Conservation (phyloP, 345 rosid genomes). For the Gossypium ekmanianum region DNA sequence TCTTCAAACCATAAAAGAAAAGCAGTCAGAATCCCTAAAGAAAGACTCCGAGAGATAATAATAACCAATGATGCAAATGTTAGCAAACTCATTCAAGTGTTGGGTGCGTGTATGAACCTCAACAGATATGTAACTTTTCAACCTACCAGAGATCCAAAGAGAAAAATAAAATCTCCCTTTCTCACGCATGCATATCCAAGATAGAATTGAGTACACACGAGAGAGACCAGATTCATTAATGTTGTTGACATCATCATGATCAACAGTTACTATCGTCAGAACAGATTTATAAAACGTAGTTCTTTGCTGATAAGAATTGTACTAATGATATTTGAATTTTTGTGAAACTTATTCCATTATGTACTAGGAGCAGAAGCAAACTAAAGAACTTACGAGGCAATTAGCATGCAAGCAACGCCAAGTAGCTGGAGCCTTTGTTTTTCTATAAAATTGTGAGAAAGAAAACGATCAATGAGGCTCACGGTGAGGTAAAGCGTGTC, state of each 20-base stretch:
- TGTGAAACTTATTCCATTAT: background rate
- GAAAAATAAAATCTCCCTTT: background rate
- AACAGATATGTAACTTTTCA: background rate
- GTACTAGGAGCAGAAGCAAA: background rate
- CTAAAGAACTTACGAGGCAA: conserved; percentile 79
- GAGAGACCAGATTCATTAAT: background rate
- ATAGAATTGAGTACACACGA: background rate
- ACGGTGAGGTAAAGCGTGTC: conserved; percentile 93
- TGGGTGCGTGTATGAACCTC: background rate
- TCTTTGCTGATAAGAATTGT: background rate
- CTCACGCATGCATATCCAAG: background rate
- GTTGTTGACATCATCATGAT: background rate
- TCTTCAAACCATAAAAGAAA: conserved; percentile 39
- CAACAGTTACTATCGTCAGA: background rate
- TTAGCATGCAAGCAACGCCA: conserved; percentile 93
- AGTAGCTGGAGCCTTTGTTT: conserved; percentile 90
- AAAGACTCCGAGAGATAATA: background rate
- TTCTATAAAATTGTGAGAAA: conserved; percentile 58
- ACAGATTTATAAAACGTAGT: background rate
- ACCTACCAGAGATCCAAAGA: background rate
- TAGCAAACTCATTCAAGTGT: background rate
- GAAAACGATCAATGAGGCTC: conserved; percentile 82
- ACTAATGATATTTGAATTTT: background rate
- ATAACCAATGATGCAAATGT: background rate
- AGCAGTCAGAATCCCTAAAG: conserved; percentile 21